A percentile compares a stretch with the other conserved stretches of the same genome.
phyloP scores from a whole-genome alignment of 179 eudicot genomes.

The Silene noctiflora region DNA sequence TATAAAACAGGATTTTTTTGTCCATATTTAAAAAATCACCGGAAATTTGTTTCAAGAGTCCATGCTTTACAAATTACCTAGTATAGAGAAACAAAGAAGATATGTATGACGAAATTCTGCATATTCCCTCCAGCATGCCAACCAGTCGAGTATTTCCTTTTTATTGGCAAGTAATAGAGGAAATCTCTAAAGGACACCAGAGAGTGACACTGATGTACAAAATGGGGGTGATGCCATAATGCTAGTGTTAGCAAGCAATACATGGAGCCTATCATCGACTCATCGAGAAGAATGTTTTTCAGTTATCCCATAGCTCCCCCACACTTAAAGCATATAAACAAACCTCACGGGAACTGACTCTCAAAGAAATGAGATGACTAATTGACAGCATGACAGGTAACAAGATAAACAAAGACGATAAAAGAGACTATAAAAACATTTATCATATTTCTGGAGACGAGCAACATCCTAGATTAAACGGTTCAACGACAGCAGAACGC shows the following conservation, averaged over 20 bases:
- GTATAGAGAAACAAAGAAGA: not conserved
- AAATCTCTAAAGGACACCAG: too few relatives aligned
- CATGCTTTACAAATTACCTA: not conserved
- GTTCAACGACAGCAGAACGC: not conserved
- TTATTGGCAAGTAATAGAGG: too few relatives aligned
- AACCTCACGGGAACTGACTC: too few relatives aligned
- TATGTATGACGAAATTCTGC: not conserved
- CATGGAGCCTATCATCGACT: too few relatives aligned
- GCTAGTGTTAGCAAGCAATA: too few relatives aligned
- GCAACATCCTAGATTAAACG: not conserved
- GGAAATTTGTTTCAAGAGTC: constrained; percentile 2
- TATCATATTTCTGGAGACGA: not conserved
- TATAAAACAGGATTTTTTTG: not conserved
- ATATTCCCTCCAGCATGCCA: not conserved
- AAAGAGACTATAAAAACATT: too few relatives aligned
- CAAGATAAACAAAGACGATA: not conserved
- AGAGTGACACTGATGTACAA: too few relatives aligned
- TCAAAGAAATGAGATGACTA: constrained; percentile 1
- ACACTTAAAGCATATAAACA: too few relatives aligned
- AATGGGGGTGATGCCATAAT: too few relatives aligned
- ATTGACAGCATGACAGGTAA: not conserved
- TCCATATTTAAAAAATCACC: not conserved
- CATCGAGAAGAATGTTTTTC: too few relatives aligned
- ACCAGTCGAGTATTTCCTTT: too few relatives aligned
- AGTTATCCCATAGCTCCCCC: too few relatives aligned